Evolutionary conservation across 768 basidiomycete species (phyloP).

Genomic region (Mycena haematopus): DNA sequence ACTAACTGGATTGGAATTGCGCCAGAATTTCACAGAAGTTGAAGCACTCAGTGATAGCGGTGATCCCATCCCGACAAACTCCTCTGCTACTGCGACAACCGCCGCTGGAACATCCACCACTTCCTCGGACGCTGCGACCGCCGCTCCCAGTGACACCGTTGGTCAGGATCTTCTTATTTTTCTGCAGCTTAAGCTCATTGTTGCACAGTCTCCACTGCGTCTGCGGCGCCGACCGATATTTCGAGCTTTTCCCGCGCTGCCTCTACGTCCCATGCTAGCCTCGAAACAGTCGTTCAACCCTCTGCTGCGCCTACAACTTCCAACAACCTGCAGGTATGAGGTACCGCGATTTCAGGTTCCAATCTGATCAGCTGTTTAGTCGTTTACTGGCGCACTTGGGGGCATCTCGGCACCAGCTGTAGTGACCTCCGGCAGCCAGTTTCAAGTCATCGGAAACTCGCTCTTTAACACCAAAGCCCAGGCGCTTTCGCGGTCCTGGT

Average conservation of each 20-base stretch:
- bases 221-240: not conserved
- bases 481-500: conserved; percentile 21
- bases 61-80: conserved; percentile 5
- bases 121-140: not conserved
- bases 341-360: not conserved
- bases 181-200: not conserved
- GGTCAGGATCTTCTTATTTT: not conserved
- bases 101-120: conserved; percentile 1
- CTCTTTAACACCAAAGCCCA: conserved; percentile 2
- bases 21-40: conserved; percentile 46
- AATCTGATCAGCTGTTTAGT: not conserved
- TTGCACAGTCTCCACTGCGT: not conserved
- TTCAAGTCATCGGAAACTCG: conserved; percentile 19
- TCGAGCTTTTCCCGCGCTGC: not conserved
- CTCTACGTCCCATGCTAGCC: not conserved
- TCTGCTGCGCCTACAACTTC: not conserved
- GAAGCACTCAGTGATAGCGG: conserved; percentile 45
- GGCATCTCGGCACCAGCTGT: conserved; percentile 15
- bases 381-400: conserved; percentile 20
- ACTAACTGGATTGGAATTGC: conserved; percentile 4
- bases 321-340: conserved; percentile 14
- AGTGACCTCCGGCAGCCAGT: conserved; percentile 15
- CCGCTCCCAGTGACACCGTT: not conserved
- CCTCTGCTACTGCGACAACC: conserved; percentile 28
- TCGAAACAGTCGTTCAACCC: not conserved